phyloP scores from a whole-genome alignment of 495 filamentous ascomycete genomes.

The Trichodelitschia bisporula region DNA sequence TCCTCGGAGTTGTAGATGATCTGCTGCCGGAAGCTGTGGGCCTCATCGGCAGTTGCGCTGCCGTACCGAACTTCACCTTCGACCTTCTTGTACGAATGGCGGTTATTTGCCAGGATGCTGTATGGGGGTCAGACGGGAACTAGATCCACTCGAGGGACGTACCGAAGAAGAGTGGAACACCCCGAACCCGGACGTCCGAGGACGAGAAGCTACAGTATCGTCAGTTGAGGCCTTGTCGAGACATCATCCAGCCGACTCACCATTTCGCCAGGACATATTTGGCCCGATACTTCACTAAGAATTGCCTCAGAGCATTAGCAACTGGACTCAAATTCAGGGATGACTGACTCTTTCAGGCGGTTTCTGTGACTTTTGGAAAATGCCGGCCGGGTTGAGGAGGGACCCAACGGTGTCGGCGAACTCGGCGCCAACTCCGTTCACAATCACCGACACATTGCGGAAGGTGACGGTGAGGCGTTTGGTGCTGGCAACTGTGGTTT shows the following conservation, averaged over 20 bases:
- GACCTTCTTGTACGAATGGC: slow-evolving; percentile 36
- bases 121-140: too few relatives aligned
- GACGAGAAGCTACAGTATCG: slow-evolving; percentile 50
- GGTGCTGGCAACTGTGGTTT: not conserved
- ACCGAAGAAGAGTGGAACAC: slow-evolving; percentile 61
- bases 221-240: slow-evolving; percentile 32
- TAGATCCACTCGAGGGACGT: too few relatives aligned
- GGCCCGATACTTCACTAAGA: not conserved
- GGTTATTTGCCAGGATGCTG: slow-evolving; percentile 51
- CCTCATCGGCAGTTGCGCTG: slow-evolving; percentile 35
- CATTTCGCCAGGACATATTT: not conserved
- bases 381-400: not conserved
- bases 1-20: slow-evolving; percentile 69
- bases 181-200: slow-evolving; percentile 59
- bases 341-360: not conserved
- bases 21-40: slow-evolving; percentile 49
- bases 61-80: slow-evolving; percentile 53
- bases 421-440: not conserved
- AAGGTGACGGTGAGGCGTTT: not conserved
- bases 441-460: not conserved
- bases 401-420: not conserved
- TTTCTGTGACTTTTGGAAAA: not conserved
- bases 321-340: not conserved
- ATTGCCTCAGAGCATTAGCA: not conserved
- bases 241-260: slow-evolving; percentile 34